A percentile compares a stretch with the other conserved stretches of the same genome.
Conservation (phyloP, 441 rosid species). For the Sinapis alba region DNA sequence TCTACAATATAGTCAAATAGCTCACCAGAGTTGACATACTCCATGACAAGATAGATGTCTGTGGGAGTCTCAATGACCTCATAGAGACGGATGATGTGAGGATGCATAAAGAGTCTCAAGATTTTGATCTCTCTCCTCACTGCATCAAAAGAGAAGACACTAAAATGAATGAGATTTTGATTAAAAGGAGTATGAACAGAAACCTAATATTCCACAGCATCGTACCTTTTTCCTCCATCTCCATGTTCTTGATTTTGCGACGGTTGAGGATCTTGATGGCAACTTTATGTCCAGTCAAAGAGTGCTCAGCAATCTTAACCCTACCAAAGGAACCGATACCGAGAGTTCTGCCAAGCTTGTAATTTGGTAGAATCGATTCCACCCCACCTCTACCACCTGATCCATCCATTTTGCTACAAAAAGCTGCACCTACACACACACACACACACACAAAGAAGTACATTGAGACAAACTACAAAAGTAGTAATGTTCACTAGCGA, state of each 20-base stretch:
- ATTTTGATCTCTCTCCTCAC: conserved; percentile 96
- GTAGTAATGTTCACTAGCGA: not conserved
- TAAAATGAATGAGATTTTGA: not conserved
- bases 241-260: conserved; percentile 86
- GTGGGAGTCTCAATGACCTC: conserved; percentile 91
- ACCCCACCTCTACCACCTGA: conserved; percentile 58
- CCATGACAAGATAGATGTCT: conserved; percentile 91
- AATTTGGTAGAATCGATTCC: conserved; percentile 69
- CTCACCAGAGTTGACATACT: conserved; percentile 96
- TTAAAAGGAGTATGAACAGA: no score
- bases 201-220: not conserved
- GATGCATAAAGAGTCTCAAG: conserved; percentile 93
- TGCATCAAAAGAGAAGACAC: conserved; percentile 39
- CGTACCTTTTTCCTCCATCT: conserved; percentile 72
- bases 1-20: conserved; percentile 94
- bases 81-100: conserved; percentile 88
- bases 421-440: not conserved
- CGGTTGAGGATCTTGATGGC: conserved; percentile 98
- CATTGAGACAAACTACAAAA: not conserved
- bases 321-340: conserved; percentile 99
- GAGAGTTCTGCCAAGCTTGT: conserved; percentile 91
- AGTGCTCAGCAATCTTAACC: conserved; percentile 95
- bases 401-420: conserved; percentile 68
- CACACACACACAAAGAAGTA: not conserved
- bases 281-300: conserved; percentile 89